A percentile compares a stretch with the other conserved stretches of the same genome.
phyloP scores from a whole-genome alignment of 73 alveolate species.

The Paramecium sexaurelia region DNA sequence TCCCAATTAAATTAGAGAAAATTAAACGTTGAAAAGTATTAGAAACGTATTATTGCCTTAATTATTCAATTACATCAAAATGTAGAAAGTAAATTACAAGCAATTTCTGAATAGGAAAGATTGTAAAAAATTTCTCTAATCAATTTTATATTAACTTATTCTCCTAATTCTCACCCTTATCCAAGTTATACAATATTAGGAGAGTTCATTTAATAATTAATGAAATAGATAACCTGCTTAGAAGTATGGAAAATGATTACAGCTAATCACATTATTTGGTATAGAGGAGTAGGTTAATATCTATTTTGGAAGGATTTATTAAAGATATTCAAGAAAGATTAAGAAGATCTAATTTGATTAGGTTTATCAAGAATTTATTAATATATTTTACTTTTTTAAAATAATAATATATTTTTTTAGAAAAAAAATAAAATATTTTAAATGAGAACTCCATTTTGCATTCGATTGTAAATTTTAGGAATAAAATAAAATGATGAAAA shows the following conservation, averaged over 20 bases:
- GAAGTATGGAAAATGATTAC: too few relatives aligned
- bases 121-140: neutral
- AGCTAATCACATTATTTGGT: too few relatives aligned
- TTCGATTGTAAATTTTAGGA: neutral
- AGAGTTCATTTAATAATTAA: neutral
- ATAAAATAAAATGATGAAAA: neutral
- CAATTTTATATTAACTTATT: neutral
- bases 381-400: too few relatives aligned
- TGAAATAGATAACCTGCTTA: too few relatives aligned
- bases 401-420: too few relatives aligned
- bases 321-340: neutral
- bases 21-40: neutral
- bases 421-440: too few relatives aligned
- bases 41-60: constrained; percentile 8
- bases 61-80: neutral
- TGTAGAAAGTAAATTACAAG: neutral
- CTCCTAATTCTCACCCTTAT: constrained; percentile 36
- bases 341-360: neutral
- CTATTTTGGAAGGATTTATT: neutral
- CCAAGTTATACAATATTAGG: neutral
- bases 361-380: neutral
- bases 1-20: neutral
- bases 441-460: neutral
- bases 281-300: neutral
- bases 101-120: neutral